Evolutionary conservation across 2,329 filamentous ascomycete species (phyloP).

Genomic region (Apiospora rasikravindrae): DNA sequence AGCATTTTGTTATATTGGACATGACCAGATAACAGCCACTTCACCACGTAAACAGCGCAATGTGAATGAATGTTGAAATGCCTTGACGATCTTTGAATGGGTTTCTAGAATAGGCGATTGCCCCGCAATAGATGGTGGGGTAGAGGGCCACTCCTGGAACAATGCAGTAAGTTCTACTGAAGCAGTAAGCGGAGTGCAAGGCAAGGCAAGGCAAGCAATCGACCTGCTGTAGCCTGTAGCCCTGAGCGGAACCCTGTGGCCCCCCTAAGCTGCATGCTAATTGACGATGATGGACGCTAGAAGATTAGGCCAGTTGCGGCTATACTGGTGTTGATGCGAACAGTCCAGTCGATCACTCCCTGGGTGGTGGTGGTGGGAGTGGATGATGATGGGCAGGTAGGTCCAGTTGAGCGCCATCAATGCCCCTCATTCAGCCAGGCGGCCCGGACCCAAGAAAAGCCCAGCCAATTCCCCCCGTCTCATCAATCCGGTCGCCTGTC

Average conservation of each 20-base stretch:
- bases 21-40: not conserved
- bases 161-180: not conserved
- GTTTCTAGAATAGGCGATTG: not conserved
- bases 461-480: not conserved
- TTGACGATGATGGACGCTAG: not conserved
- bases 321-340: not conserved
- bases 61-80: not conserved
- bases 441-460: not conserved
- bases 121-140: conserved; percentile 10
- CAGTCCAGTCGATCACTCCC: not conserved
- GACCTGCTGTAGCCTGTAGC: conserved; percentile 11
- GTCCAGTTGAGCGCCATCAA: not conserved
- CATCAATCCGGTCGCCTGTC: not conserved
- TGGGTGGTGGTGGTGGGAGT: not conserved
- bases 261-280: not conserved
- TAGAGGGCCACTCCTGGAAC: not conserved
- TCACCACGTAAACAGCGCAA: not conserved
- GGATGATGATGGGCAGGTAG: not conserved
- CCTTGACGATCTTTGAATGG: not conserved
- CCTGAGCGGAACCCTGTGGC: not conserved
- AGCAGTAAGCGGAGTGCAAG: not conserved
- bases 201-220: conserved; percentile 7
- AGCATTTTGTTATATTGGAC: not conserved
- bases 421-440: conserved; percentile 4
- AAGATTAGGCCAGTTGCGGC: not conserved